A percentile compares a stretch with the other conserved stretches of the same genome.
These are phyloP conservation scores for Abelmoschus esculentus DNA, from an alignment of 345 rosid genomes.

Conservation along the genomic window DNA sequence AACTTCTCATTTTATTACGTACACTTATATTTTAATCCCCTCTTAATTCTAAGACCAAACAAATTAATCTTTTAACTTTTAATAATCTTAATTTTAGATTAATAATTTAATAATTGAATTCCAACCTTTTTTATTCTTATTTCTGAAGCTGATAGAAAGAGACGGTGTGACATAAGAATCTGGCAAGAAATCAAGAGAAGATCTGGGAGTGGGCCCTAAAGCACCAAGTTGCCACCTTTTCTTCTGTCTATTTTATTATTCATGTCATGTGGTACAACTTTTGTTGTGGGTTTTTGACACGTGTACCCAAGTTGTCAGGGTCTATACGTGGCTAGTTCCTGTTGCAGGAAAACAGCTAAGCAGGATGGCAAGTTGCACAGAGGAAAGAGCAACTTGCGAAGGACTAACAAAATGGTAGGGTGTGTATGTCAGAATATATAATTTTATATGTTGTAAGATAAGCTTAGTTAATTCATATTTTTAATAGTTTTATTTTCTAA, in stretches of 20 bases:
- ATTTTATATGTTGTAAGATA: background rate
- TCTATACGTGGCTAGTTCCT: constrained; percentile 7
- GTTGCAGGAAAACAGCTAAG: constrained; percentile 18
- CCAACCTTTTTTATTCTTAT: no score
- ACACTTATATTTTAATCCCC: no score
- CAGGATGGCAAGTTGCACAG: constrained; percentile 3
- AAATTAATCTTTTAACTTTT: no score
- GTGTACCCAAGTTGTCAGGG: constrained; percentile 3
- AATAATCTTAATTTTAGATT: no score
- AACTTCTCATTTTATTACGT: no score
- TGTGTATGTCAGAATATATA: background rate
- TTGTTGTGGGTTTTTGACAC: constrained; percentile 16
- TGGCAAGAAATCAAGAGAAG: constrained; percentile 17
- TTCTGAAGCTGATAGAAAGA: no score
- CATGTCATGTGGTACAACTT: background rate
- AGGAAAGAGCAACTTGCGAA: constrained; percentile 9
- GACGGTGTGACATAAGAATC: background rate
- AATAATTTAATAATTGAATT: no score
- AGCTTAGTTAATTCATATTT: background rate
- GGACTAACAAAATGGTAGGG: background rate
- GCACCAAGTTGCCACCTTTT: constrained; percentile 19
- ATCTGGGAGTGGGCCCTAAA: constrained; percentile 12
- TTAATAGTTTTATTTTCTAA: no score
- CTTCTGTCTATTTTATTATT: background rate
- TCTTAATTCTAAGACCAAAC: no score